phyloP scores from a whole-genome alignment of 1,139 yeast genomes.

The Taphrina pruni region DNA sequence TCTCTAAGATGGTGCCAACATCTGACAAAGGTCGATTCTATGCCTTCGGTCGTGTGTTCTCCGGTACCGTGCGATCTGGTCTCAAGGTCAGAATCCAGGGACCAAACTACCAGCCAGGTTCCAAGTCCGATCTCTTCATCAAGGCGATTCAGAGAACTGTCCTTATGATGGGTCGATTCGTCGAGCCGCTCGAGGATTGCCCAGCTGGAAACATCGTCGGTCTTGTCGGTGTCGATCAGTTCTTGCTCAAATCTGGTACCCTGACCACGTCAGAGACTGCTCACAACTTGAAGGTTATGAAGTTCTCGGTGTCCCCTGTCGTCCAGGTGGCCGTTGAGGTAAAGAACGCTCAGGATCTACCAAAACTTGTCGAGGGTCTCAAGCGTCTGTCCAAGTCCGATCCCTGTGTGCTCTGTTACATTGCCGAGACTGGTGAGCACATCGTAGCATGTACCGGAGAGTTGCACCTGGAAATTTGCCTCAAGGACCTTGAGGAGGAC shows the following conservation, averaged over 20 bases:
- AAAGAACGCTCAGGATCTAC: conserved; percentile 98
- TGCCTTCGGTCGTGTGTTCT: conserved; percentile 99
- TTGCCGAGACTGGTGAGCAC: conserved; percentile 98
- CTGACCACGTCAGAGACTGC: conserved; percentile 95
- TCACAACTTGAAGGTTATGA: conserved; percentile 99
- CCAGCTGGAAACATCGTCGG: conserved; percentile 99
- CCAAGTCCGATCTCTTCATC: conserved; percentile 95
- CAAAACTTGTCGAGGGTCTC: conserved; percentile 99
- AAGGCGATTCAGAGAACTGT: conserved; percentile 99
- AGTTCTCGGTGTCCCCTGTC: conserved; percentile 99
- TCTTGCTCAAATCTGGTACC: conserved; percentile 99
- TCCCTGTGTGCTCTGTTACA: conserved; percentile 92
- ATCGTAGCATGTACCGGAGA: conserved; percentile 99
- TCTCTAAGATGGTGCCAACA: conserved; percentile 99
- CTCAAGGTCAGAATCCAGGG: conserved; percentile 99
- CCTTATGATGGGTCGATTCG: conserved; percentile 99
- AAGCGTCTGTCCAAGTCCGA: conserved; percentile 99
- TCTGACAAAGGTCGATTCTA: conserved; percentile 99
- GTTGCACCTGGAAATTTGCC: conserved; percentile 98
- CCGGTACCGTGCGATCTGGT: conserved; percentile 99
- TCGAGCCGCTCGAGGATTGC: conserved; percentile 98
- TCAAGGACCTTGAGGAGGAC: conserved; percentile 94
- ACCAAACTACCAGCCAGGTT: conserved; percentile 98
- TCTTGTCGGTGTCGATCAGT: conserved; percentile 99
- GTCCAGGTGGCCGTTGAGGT: conserved; percentile 99